phyloP scores from a whole-genome alignment of 2,329 filamentous ascomycete species.

The Emmonsia crescens region DNA sequence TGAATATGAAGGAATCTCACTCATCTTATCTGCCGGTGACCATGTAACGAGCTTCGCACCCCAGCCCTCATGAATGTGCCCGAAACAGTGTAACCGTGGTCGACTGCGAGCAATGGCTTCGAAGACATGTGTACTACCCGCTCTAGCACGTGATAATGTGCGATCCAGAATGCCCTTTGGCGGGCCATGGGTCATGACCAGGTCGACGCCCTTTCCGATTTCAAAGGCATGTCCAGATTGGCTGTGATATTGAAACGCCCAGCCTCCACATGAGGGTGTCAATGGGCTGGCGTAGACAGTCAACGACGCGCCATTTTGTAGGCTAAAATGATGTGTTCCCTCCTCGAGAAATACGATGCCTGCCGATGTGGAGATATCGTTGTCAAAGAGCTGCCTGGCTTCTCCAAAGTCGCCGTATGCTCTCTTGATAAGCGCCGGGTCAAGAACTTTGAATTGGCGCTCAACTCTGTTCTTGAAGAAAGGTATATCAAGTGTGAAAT shows the following conservation, averaged over 20 bases:
- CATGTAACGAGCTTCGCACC: conserved; percentile 46
- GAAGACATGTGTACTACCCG: not conserved
- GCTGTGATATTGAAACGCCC: not conserved
- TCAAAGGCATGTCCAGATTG: not conserved
- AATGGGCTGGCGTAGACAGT: not conserved
- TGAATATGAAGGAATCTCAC: conserved; percentile 34
- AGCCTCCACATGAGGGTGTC: not conserved
- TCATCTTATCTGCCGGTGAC: conserved; percentile 23
- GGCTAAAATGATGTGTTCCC: not conserved
- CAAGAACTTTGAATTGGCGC: not conserved
- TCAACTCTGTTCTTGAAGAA: not conserved
- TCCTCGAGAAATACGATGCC: not conserved
- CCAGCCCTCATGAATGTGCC: conserved; percentile 43
- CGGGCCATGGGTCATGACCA: not conserved
- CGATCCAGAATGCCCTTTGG: not conserved
- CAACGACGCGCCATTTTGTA: not conserved
- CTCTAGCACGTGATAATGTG: not conserved
- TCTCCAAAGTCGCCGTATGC: not conserved
- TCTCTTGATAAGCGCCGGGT: not conserved
- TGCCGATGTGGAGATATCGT: not conserved
- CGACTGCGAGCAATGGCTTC: conserved; percentile 15
- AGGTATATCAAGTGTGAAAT: not conserved
- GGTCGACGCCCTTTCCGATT: not conserved
- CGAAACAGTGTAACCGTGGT: conserved; percentile 32
- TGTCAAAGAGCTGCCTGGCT: not conserved